Evolutionary conservation across 768 basidiomycete genomes (phyloP), one percentile per base, ranked within the genome.

Genomic region (Tulasnella sp.): DNA sequence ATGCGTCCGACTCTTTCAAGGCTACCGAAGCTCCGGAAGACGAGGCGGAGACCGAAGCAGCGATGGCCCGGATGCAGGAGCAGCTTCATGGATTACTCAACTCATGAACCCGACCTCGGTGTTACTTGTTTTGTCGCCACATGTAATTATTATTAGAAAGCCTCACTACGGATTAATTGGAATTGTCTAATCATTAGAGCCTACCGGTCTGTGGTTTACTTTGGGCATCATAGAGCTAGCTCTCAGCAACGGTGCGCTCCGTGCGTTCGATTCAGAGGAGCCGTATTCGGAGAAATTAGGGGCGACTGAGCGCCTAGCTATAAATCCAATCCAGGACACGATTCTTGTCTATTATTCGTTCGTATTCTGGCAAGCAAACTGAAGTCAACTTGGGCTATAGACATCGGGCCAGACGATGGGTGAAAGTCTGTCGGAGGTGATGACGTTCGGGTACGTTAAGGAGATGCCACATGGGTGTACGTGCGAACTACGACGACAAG

Each of bases 31-130:
- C 90, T 79, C 86, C 86, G 76, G 81, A 84, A 76, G 89, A 91
- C 79, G 93, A 95, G 78, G 91, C 92, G 80, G 93, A 94, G 83
- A 90, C 89, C 70, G 94, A 95, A 83, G 87, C 89, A 78, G 92
- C 91, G 79, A 92, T 97, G 91, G 93, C 96, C 82, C 88, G 91
- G 79, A 96, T 97, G 84, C 91, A 93, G 80, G 89, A 93, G 80
- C 92, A 97, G 82, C 86, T 98, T 78, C 91, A 94, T 76, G 95
- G 94, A 74, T 84, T 98, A 49, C 85, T 98, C 78, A 94, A 93
- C 78, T 45, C 58, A 25, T 73, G 34, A 73, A 22, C 14, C n/a
- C 36, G 34, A 36, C 37, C n/a, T 25, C 38, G 1, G 31, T 64
- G 9, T 25, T 7, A 25, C 58, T 4, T 1, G 4, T 19, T 34